Percentiles rank a stretch among this genome's conserved stretches.
Evolutionary conservation across 176 grass and related monocot species (phyloP).

Genomic region (Neostapfia colusana): DNA sequence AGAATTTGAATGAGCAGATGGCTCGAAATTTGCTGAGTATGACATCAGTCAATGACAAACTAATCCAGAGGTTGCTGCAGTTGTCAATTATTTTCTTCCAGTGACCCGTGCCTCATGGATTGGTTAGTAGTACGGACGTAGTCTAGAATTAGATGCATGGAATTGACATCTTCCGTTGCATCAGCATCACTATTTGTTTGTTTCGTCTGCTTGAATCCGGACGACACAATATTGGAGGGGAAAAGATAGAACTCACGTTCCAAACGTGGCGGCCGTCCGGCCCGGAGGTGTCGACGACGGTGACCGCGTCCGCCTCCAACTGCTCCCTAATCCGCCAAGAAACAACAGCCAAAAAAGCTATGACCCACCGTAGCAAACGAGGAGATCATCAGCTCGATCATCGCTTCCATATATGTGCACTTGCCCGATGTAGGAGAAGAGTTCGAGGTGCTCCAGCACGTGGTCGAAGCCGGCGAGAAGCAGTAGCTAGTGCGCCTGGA

Average conservation of each 20-base stretch:
- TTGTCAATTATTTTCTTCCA: not conserved
- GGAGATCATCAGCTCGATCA: not conserved
- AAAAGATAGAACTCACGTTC: slow-evolving; percentile 1
- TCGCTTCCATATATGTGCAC: not conserved
- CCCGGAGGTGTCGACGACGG: slow-evolving; percentile 60
- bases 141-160: not conserved
- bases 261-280: slow-evolving; percentile 70
- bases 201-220: not conserved
- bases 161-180: not conserved
- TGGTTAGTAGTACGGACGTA: not conserved
- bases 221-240: not conserved
- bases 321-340: slow-evolving; percentile 66
- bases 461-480: too few species aligned
- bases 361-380: slow-evolving; percentile 1
- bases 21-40: not conserved
- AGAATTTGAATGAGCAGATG: not conserved
- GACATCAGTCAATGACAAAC: not conserved
- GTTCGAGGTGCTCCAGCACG: too few species aligned
- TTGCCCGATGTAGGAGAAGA: too few species aligned
- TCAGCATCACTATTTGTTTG: not conserved
- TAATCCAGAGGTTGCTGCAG: not conserved
- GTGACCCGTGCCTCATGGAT: not conserved
- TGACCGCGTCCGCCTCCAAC: slow-evolving; percentile 63
- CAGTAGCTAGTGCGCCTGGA: too few species aligned
- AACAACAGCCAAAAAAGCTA: not conserved